These are phyloP conservation scores for Rhodotorula sp. DNA, from an alignment of 1,284 basidiomycete genomes.

Conservation along the genomic window DNA sequence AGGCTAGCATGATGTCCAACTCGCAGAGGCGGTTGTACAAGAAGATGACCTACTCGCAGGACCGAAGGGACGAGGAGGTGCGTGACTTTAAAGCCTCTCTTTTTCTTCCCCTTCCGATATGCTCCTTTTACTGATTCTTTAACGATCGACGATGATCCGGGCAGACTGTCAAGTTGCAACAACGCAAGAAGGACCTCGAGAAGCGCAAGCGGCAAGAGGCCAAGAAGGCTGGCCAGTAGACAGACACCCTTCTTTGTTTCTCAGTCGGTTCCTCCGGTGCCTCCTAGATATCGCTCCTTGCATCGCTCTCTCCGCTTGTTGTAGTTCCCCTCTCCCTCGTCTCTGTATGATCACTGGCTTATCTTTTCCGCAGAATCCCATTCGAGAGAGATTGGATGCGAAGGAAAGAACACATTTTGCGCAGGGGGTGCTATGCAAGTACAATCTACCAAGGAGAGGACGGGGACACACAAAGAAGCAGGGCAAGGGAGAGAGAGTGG, in stretches of 20 bases:
- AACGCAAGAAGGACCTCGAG: constrained; percentile 38
- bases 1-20: constrained; percentile 98
- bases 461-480: too few species aligned
- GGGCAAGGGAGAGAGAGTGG: too few species aligned
- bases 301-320: too few species aligned
- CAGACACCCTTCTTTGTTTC: too few species aligned
- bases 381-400: too few species aligned
- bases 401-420: too few species aligned
- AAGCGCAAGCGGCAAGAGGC: constrained; percentile 36
- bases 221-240: constrained; percentile 10
- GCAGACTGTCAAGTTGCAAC: constrained; percentile 38
- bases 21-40: constrained; percentile 94
- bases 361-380: not conserved
- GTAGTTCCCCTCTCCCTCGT: not conserved
- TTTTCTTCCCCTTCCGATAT: not conserved
- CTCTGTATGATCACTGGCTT: not conserved
- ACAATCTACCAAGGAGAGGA: too few species aligned
- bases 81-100: constrained; percentile 46
- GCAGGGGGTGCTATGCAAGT: too few species aligned
- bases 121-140: not conserved
- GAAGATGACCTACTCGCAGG: constrained; percentile 85
- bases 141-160: too few species aligned
- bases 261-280: not conserved
- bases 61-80: constrained; percentile 72
- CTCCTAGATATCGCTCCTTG: too few species aligned